A percentile compares a stretch with the other conserved stretches of the same genome.
These are phyloP conservation scores for Fusarium burgessii DNA, from an alignment of 2,329 filamentous ascomycete species.

Conservation along the genomic window DNA sequence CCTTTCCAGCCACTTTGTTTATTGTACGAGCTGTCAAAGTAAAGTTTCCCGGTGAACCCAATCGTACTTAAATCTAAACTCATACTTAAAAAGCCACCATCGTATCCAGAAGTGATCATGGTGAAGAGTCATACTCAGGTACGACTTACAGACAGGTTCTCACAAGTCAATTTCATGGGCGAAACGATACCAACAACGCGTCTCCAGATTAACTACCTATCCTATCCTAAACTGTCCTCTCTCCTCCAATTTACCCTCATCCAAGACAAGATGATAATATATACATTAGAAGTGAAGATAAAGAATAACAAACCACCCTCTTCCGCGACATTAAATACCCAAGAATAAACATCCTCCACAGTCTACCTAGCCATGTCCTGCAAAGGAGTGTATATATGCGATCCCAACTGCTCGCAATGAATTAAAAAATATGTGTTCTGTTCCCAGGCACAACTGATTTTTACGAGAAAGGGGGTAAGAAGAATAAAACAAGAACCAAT, in stretches of 20 bases:
- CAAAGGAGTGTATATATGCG: conserved; percentile 33
- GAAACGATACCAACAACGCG: conserved; percentile 3
- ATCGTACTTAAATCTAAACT: neutral
- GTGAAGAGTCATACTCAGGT: neutral
- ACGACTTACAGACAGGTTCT: neutral
- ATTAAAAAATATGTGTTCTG: conserved; percentile 31
- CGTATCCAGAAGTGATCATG: neutral
- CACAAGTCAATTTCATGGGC: neutral
- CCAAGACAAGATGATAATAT: conserved; percentile 18
- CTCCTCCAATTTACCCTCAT: neutral
- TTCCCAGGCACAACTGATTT: conserved; percentile 14
- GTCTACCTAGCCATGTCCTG: conserved; percentile 12
- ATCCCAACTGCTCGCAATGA: conserved; percentile 13
- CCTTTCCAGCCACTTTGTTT: conserved; percentile 1
- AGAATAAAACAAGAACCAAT: conserved; percentile 23
- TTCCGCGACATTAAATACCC: conserved; percentile 29
- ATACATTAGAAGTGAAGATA: conserved; percentile 33
- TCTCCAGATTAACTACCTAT: conserved; percentile 41
- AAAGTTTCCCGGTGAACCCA: neutral
- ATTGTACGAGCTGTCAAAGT: neutral
- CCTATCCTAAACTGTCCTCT: conserved; percentile 8
- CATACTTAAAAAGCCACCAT: neutral
- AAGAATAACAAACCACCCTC: conserved; percentile 8
- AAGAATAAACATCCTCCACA: conserved; percentile 9
- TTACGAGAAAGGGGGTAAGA: conserved; percentile 26